Evolutionary conservation across 106 monocot species (phyloP).

Genomic region (Alisma plantagoaquatica): DNA sequence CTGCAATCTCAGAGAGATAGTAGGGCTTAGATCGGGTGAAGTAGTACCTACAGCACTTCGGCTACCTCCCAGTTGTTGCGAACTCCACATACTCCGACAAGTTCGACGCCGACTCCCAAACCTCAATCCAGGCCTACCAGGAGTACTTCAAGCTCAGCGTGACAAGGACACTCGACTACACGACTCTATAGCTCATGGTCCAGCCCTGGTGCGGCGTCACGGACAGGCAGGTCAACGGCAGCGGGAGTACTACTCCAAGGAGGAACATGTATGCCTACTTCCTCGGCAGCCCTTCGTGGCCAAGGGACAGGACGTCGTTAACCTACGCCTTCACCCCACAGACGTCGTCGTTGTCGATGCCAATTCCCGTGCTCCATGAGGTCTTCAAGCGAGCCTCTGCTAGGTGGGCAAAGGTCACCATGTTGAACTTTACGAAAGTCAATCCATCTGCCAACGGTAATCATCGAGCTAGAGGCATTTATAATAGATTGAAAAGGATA

Average conservation of each 20-base stretch:
- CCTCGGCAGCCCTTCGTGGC: constrained; percentile 58
- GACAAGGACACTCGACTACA: constrained; percentile 52
- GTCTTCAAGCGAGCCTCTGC: constrained; percentile 65
- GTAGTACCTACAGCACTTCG: constrained; percentile 8
- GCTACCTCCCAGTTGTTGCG: constrained; percentile 15
- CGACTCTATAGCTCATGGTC: constrained; percentile 50
- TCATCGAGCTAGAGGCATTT: no score
- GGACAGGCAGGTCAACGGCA: constrained; percentile 54
- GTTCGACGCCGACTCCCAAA: constrained; percentile 48
- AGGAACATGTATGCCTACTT: constrained; percentile 68
- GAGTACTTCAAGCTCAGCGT: constrained; percentile 43
- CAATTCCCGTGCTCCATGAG: constrained; percentile 13
- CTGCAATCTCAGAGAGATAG: constrained; percentile 7
- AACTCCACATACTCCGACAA: constrained; percentile 30
- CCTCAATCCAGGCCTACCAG: constrained; percentile 64
- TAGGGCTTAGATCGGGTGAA: constrained; percentile 13
- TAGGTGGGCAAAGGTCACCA: constrained; percentile 58
- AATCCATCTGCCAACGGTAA: no score
- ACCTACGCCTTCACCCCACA: constrained; percentile 48
- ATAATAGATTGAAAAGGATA: no score
- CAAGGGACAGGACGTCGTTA: constrained; percentile 19
- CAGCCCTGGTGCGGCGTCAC: constrained; percentile 79
- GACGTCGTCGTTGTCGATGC: constrained; percentile 30
- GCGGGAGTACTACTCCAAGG: constrained; percentile 22
- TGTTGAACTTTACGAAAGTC: constrained; percentile 38